Conservation (phyloP, 257 asterid species). For the Apocynum venetum region DNA sequence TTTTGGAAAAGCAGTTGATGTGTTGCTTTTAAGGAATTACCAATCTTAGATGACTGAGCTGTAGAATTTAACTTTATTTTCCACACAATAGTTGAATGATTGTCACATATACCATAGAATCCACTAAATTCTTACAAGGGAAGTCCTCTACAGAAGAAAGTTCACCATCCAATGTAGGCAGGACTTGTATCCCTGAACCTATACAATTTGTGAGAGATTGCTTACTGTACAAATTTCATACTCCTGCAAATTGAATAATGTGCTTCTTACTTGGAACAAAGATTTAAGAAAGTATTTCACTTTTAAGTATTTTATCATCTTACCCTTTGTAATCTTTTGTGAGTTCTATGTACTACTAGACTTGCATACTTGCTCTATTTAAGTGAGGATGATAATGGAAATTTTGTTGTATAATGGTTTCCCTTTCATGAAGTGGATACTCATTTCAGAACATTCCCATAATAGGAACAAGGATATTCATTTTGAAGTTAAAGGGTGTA, state of each 20-base stretch:
- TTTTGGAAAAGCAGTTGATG: no score
- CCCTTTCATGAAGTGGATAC: background rate
- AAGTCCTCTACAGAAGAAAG: background rate
- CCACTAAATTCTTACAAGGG: background rate
- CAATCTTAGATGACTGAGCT: no score
- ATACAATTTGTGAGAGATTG: background rate
- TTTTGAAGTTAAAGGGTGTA: background rate
- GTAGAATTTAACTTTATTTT: no score
- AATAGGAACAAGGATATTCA: background rate
- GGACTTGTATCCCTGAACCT: background rate
- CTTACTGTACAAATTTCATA: background rate
- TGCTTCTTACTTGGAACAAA: background rate
- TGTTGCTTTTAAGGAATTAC: no score
- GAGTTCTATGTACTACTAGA: background rate
- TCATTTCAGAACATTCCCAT: background rate
- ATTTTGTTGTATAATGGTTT: background rate
- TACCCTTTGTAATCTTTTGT: background rate
- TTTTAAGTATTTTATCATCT: no score
- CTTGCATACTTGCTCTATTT: background rate
- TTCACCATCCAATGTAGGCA: background rate
- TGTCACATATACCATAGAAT: background rate
- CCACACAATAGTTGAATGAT: no score
- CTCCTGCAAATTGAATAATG: background rate
- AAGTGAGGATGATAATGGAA: background rate
- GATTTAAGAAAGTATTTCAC: background rate